Evolutionary conservation across 225 moss, liverwort and hornwort species (phyloP), one percentile per base, ranked within the genome.

Genomic region (Anthoceros angustus): DNA sequence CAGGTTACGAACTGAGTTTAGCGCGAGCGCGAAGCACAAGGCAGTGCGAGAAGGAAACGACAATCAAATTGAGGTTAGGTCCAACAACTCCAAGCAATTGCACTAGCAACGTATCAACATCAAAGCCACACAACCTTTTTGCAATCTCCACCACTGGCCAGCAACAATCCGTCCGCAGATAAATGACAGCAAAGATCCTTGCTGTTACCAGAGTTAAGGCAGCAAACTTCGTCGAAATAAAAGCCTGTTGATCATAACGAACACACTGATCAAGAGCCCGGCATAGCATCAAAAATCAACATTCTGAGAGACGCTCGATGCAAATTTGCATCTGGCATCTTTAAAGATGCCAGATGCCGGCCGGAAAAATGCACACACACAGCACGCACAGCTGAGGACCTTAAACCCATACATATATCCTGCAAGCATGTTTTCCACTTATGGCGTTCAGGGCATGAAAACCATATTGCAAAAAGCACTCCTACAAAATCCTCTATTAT

Each of bases 151-250:
- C 92, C 98, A 76, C 98, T 98, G 55, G 98, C 98, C 76, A 98
- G 71, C 73, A 98, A 66, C 75, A 88, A 92, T 70, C 98, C 98
- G 61, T 98, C 92, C 12, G 98, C 92, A 39, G 98, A 98, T 64
- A 98, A 98, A 71, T 98, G 98, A 62, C 92, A 92, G 74, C 98
- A 89, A 63, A 92, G 92, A 74, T 92, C 98, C 80, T 98, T 98
- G 73, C 85, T 87, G 70, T 82, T 87, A 74, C 98, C 92, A 66
- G 92, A 92, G 55, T 89, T 92, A 63, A 98, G 81, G 71, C 98
- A 98, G 45, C 89, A 87, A 65, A 98, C 87, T 78, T 98, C 98
- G 45, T 82, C 86, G 70, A 98, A 98, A 24, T 92, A 92, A 74
- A 98, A 98, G 50, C 98, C 98, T 98, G 84, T 62, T 40, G 50